phyloP scores from a whole-genome alignment of 139 green algal species.

The Marvania coccoides region DNA sequence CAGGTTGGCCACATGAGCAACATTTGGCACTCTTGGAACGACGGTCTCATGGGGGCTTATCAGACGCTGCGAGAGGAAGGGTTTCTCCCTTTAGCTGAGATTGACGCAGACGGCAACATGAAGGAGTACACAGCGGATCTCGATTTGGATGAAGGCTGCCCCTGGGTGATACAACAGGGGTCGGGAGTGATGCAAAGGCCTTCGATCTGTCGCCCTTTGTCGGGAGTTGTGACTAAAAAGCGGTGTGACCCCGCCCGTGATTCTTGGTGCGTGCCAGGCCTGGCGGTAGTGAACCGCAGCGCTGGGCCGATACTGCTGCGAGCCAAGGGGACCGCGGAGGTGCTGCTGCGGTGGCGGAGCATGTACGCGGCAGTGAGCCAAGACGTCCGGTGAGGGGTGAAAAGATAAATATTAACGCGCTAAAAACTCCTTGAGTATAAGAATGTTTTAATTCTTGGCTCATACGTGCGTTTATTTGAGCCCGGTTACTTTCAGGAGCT shows the following conservation, averaged over 20 bases:
- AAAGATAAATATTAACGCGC: no score
- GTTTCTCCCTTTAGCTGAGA: slow-evolving; percentile 17
- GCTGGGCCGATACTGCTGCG: background rate
- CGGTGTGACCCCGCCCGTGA: no score
- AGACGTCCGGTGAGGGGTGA: background rate
- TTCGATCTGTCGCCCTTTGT: no score
- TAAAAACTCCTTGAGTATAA: no score
- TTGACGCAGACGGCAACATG: slow-evolving; percentile 19
- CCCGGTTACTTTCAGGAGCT: no score
- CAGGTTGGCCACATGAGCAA: no score
- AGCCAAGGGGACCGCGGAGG: background rate
- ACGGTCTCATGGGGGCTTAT: slow-evolving; percentile 12
- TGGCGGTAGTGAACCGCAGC: background rate
- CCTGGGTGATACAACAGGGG: no score
- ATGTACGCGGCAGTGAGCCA: slow-evolving; percentile 5
- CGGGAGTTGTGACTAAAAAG: no score
- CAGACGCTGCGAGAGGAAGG: slow-evolving; percentile 32
- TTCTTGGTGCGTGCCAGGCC: no score
- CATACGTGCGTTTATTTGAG: no score
- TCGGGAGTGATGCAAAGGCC: no score
- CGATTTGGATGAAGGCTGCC: background rate
- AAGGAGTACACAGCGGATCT: background rate
- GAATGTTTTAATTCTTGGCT: no score
- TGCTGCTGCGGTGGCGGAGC: background rate
- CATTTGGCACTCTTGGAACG: slow-evolving; percentile 24